A percentile compares a stretch with the other conserved stretches of the same genome.
Conservation (phyloP, 495 filamentous ascomycete genomes). For the Penicillium subrubescens region DNA sequence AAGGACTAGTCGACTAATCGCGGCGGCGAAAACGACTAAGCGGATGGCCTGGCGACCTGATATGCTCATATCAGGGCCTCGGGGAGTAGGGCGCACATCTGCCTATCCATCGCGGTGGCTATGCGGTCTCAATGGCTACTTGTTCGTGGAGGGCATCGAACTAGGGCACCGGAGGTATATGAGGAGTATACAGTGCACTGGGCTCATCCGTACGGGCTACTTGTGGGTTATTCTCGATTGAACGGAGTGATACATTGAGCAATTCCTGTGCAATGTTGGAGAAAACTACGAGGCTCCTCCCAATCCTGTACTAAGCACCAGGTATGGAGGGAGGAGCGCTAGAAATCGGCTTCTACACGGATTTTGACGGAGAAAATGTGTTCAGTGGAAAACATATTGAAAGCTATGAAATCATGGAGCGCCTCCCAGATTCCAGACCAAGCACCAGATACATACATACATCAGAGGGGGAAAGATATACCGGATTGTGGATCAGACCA, state of each 20-base stretch:
- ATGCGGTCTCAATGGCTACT: background rate
- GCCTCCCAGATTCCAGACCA: background rate
- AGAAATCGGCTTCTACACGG: background rate
- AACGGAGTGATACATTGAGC: background rate
- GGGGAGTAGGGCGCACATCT: background rate
- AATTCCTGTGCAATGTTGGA: background rate
- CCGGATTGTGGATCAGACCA: background rate
- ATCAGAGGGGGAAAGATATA: background rate
- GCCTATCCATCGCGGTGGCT: background rate
- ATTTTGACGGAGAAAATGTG: background rate
- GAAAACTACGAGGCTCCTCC: background rate
- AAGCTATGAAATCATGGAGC: background rate
- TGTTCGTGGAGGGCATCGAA: background rate
- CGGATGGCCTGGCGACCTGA: background rate
- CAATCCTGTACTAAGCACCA: background rate
- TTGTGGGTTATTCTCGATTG: background rate
- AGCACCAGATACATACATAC: background rate
- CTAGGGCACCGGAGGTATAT: background rate
- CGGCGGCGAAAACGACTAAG: background rate
- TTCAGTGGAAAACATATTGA: background rate
- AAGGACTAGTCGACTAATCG: background rate
- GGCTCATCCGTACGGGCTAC: background rate
- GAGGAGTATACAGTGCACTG: background rate
- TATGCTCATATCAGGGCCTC: background rate
- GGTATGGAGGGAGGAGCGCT: too few relatives aligned